Conservation (phyloP, 305 asterid genomes). For the Fraxinus velutina region DNA sequence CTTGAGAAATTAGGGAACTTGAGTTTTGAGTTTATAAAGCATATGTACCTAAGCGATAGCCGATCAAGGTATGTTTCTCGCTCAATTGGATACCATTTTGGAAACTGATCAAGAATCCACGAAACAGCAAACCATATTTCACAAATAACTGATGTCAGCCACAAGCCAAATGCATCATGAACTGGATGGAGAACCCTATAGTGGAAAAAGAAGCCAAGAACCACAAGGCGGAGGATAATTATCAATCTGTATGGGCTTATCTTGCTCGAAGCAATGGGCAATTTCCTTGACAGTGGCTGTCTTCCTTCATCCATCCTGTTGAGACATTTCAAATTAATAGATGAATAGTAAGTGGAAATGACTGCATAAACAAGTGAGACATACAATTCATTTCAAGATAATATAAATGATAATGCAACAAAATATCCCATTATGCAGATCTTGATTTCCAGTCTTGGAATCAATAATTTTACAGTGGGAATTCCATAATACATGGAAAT, state of each 20-base stretch:
- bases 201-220: constrained; percentile 78
- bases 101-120: constrained; percentile 92
- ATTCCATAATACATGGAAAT: background rate
- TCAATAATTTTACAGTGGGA: background rate
- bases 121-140: constrained; percentile 93
- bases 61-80: constrained; percentile 93
- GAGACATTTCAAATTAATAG: constrained; percentile 18
- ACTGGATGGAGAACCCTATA: constrained; percentile 82
- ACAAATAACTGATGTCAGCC: constrained; percentile 88
- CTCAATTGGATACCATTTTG: constrained; percentile 78
- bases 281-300: constrained; percentile 80
- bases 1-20: background rate
- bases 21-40: background rate
- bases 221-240: constrained; percentile 62
- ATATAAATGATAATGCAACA: background rate
- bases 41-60: constrained; percentile 61
- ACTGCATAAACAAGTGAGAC: background rate
- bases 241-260: constrained; percentile 77
- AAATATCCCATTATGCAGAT: background rate
- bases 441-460: background rate
- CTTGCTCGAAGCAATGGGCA: constrained; percentile 75
- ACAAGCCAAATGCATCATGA: constrained; percentile 66
- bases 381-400: background rate
- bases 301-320: constrained; percentile 91
- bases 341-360: background rate